Conservation (phyloP, 2,329 filamentous ascomycete species). For the Alternaria arborescens region DNA sequence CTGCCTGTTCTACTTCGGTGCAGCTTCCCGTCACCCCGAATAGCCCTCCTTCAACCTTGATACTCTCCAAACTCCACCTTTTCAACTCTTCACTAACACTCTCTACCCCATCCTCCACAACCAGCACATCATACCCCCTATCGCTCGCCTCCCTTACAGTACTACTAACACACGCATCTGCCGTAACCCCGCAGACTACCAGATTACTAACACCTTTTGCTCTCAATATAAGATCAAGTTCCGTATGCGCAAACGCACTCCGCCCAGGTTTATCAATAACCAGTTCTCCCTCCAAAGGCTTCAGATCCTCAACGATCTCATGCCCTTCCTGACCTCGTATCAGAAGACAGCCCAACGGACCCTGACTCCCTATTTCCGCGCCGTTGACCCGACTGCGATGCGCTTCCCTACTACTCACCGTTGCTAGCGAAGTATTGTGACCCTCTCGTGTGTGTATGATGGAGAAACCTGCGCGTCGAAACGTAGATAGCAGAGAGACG, state of each 20-base stretch:
- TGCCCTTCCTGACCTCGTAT: constrained; percentile 57
- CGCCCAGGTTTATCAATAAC: constrained; percentile 65
- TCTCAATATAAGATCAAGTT: constrained; percentile 62
- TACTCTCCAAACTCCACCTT: constrained; percentile 10
- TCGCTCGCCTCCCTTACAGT: constrained; percentile 66
- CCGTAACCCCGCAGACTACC: constrained; percentile 63
- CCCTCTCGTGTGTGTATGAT: constrained; percentile 63
- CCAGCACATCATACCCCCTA: constrained; percentile 62
- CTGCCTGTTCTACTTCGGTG: constrained; percentile 33
- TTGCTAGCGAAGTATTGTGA: constrained; percentile 64
- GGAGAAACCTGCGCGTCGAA: constrained; percentile 53
- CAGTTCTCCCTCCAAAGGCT: constrained; percentile 40
- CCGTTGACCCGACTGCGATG: constrained; percentile 63
- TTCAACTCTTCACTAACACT: constrained; percentile 41
- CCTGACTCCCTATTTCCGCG: constrained; percentile 61
- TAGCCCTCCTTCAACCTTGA: constrained; percentile 16
- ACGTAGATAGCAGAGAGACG: constrained; percentile 52
- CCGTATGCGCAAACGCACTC: constrained; percentile 63
- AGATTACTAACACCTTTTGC: constrained; percentile 62
- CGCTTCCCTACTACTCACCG: constrained; percentile 63
- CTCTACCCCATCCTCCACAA: constrained; percentile 60
- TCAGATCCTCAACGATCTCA: constrained; percentile 64
- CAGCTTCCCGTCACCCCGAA: constrained; percentile 38
- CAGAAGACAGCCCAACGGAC: constrained; percentile 66
- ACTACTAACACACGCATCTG: constrained; percentile 64